Conservation (phyloP, 345 rosid genomes). For the Reutealis trisperma region DNA sequence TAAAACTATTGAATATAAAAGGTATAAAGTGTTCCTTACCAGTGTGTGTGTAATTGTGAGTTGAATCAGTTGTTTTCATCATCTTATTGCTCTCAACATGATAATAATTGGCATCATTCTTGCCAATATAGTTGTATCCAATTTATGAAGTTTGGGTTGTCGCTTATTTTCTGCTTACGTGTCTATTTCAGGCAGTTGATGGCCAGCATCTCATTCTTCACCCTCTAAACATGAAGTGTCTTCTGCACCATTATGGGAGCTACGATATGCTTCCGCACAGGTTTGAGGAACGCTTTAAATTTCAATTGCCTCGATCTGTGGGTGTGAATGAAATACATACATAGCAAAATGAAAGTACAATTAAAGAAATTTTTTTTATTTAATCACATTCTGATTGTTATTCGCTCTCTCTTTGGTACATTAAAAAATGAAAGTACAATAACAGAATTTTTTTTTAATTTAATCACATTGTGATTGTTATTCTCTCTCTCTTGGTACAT, state of each 20-base stretch:
- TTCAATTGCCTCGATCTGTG: not conserved
- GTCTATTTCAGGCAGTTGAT: constrained; percentile 71
- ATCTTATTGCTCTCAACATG: not conserved
- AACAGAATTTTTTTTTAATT: too few relatives aligned
- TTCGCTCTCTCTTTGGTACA: too few relatives aligned
- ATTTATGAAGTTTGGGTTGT: constrained; percentile 6
- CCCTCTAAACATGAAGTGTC: constrained; percentile 80
- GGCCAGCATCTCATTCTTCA: constrained; percentile 94
- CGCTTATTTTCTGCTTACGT: constrained; percentile 21
- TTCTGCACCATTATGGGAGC: constrained; percentile 85
- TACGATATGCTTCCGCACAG: constrained; percentile 69
- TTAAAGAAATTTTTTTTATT: not conserved
- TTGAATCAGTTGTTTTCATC: constrained; percentile 1
- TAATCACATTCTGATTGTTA: not conserved
- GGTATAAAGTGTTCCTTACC: not conserved
- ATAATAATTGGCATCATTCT: not conserved
- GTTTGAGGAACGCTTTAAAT: constrained; percentile 26
- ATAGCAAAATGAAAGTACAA: not conserved
- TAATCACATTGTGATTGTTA: not conserved
- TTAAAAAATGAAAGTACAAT: too few relatives aligned
- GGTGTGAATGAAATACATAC: not conserved
- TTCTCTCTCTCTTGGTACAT: not conserved
- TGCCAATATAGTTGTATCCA: not conserved
- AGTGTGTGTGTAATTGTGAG: not conserved
- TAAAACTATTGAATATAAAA: not conserved